Conservation (phyloP, 2,329 filamentous ascomycete genomes). For the Aspergillus spinulosporus region DNA sequence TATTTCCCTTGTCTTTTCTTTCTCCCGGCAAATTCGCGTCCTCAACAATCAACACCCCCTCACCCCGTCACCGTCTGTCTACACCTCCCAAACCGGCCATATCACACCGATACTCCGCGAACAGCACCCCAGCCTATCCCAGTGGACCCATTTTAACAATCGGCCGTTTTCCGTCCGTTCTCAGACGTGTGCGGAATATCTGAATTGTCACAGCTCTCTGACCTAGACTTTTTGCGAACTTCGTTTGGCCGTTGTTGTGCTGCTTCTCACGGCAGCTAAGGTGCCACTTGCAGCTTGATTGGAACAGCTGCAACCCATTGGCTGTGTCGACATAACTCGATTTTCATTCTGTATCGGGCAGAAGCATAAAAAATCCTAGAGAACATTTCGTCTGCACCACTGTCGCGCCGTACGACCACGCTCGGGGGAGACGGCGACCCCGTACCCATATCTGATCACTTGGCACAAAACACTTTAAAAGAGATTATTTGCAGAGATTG, state of each 20-base stretch:
- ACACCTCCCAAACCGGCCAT: conserved; percentile 22
- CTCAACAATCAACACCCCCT: conserved; percentile 20
- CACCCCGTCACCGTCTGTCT: conserved; percentile 15
- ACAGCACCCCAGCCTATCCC: conserved; percentile 9
- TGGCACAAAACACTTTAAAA: conserved; percentile 4
- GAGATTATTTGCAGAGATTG: conserved; percentile 12
- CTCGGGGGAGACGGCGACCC: conserved; percentile 47
- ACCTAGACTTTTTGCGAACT: not conserved
- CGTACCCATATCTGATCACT: conserved; percentile 28
- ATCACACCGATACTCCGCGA: conserved; percentile 12
- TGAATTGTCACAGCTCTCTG: conserved; percentile 2
- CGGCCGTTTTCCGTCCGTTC: conserved; percentile 9
- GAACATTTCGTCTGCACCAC: conserved; percentile 24
- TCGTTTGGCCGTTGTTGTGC: conserved; percentile 9
- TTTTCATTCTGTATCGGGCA: conserved; percentile 9
- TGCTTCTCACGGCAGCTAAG: conserved; percentile 24
- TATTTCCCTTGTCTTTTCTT: conserved; percentile 22
- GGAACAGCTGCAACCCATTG: conserved; percentile 21
- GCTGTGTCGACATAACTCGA: conserved; percentile 19
- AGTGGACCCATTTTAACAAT: not conserved
- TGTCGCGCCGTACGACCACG: conserved; percentile 45
- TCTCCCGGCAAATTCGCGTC: conserved; percentile 25
- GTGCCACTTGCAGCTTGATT: conserved; percentile 23
- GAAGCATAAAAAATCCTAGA: conserved; percentile 16
- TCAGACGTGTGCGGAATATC: conserved; percentile 4